These are phyloP conservation scores for Alternaria solani DNA, from an alignment of 2,329 filamentous ascomycete genomes.

Conservation along the genomic window DNA sequence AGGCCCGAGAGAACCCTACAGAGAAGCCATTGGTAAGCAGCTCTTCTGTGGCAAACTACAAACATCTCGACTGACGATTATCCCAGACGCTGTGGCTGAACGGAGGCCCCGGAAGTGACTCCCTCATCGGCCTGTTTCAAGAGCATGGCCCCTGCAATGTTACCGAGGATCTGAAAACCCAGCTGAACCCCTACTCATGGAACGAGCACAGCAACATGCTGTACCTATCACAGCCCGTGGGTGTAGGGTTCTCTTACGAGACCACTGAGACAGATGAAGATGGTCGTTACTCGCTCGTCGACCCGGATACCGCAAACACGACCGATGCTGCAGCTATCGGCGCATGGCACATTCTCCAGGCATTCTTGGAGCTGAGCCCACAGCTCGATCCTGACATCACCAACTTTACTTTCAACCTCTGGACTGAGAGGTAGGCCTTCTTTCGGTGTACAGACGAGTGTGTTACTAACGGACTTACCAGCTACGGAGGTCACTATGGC, in stretches of 20 bases:
- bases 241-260: conserved; percentile 53
- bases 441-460: background rate
- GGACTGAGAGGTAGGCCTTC: conserved; percentile 53
- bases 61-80: background rate
- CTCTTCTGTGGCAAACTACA: background rate
- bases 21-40: conserved; percentile 36
- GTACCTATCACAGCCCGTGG: conserved; percentile 51
- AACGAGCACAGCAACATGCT: conserved; percentile 52
- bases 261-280: conserved; percentile 34
- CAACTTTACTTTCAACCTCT: conserved; percentile 61
- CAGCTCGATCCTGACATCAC: conserved; percentile 60
- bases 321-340: conserved; percentile 46
- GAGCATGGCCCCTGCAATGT: conserved; percentile 39
- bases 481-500: conserved; percentile 59
- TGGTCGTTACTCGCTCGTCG: conserved; percentile 44
- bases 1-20: conserved; percentile 54
- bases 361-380: conserved; percentile 45
- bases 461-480: conserved; percentile 7
- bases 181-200: conserved; percentile 51
- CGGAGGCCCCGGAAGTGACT: conserved; percentile 60
- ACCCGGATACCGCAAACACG: conserved; percentile 41
- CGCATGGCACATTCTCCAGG: conserved; percentile 49
- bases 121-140: conserved; percentile 65
- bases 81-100: conserved; percentile 60
- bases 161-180: conserved; percentile 49